Evolutionary conservation across 129 eudicot species (phyloP).

Genomic region (Saussurea involucrata): DNA sequence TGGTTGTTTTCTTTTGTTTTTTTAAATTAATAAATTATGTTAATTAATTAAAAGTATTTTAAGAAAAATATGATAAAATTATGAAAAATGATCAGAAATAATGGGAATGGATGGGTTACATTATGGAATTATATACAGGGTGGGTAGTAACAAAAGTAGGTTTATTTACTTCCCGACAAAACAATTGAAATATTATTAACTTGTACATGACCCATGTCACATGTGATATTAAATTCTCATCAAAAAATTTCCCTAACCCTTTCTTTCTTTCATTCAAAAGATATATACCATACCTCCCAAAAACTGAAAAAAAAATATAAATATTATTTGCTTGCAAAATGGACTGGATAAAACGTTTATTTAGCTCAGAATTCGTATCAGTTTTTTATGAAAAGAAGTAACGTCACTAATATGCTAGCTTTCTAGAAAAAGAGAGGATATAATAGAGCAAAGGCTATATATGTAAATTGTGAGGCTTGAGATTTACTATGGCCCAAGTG

Average conservation of each 20-base stretch:
- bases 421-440: not conserved
- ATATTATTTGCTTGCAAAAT: not conserved
- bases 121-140: not conserved
- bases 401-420: not conserved
- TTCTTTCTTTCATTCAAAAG: not conserved
- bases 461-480: not conserved
- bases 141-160: not conserved
- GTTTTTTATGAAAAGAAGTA: not conserved
- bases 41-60: not conserved
- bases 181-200: conserved; percentile 9
- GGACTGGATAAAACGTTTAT: not conserved
- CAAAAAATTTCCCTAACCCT: not conserved
- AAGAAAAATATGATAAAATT: not conserved
- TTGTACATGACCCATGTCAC: not conserved
- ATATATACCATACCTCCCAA: not conserved
- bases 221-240: conserved; percentile 1
- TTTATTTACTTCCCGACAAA: conserved; percentile 2
- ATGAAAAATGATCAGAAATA: not conserved
- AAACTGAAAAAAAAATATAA: too few relatives aligned
- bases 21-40: not conserved
- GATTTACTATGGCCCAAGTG: not conserved
- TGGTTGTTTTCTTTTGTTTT: not conserved
- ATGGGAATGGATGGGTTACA: not conserved
- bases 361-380: not conserved
- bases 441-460: not conserved